phyloP scores from a whole-genome alignment of 2,329 filamentous ascomycete genomes.

The Claviceps sorghi region DNA sequence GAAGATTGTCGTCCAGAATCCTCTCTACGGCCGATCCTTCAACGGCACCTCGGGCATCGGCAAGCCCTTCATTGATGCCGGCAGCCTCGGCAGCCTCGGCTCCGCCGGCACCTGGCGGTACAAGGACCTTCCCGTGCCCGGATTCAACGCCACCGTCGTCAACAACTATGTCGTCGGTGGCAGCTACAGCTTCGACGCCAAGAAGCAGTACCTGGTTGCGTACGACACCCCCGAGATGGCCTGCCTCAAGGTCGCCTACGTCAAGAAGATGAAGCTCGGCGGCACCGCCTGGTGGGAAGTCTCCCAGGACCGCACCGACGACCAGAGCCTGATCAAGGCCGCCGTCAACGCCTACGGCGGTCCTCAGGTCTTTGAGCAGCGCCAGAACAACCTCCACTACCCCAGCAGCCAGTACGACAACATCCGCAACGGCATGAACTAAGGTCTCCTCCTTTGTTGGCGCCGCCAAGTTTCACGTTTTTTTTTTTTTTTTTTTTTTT shows the following conservation, averaged over 20 bases:
- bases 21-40: constrained; percentile 66
- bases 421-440: constrained; percentile 14
- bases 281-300: constrained; percentile 80
- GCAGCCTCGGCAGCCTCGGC: constrained; percentile 31
- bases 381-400: constrained; percentile 5
- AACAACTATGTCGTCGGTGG: constrained; percentile 42
- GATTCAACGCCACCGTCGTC: constrained; percentile 31
- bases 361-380: background rate
- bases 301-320: constrained; percentile 43
- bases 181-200: constrained; percentile 56
- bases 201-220: constrained; percentile 46
- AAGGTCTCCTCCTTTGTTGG: background rate
- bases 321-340: constrained; percentile 42
- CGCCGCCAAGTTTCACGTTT: background rate
- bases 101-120: constrained; percentile 59
- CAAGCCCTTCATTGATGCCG: constrained; percentile 45
- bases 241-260: constrained; percentile 46
- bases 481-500: background rate
- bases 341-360: background rate
- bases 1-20: constrained; percentile 64
- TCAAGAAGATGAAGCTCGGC: constrained; percentile 45
- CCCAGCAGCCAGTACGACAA: constrained; percentile 38
- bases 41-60: constrained; percentile 53
- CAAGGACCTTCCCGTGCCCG: constrained; percentile 50
- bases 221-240: constrained; percentile 52